These are phyloP conservation scores for Hypomyces rosellus DNA, from an alignment of 2,329 filamentous ascomycete species.

Conservation along the genomic window DNA sequence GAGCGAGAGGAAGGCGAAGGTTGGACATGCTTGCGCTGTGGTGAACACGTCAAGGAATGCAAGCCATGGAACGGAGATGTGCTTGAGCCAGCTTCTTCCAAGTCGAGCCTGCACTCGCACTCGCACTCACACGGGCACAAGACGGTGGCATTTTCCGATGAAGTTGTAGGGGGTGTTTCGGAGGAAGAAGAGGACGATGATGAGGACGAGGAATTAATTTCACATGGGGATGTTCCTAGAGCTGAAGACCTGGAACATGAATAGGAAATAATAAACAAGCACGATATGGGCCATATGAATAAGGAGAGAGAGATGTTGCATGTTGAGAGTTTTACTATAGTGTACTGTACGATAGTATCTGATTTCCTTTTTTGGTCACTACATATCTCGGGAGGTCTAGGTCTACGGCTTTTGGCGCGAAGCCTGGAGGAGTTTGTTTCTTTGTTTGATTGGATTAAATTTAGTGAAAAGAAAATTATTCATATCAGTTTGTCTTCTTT, in stretches of 20 bases:
- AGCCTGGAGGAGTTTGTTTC: no score
- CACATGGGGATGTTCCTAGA: no score
- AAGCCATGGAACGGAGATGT: constrained; percentile 90
- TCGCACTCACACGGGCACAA: constrained; percentile 31
- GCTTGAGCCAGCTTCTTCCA: constrained; percentile 48
- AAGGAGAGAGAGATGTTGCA: no score
- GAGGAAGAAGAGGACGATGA: constrained; percentile 14
- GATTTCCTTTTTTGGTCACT: no score
- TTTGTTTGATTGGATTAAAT: no score
- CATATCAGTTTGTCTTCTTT: no score
- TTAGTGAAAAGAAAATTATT: no score
- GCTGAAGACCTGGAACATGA: constrained; percentile 1
- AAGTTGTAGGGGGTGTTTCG: constrained; percentile 34
- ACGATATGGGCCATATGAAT: no score
- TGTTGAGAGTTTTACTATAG: no score
- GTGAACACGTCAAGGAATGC: constrained; percentile 75
- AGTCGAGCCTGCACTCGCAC: constrained; percentile 25
- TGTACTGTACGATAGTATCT: no score
- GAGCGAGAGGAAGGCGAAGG: constrained; percentile 92
- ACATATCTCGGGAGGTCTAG: no score
- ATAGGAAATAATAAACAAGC: background rate
- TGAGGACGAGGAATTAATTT: constrained; percentile 6
- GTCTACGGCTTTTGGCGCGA: no score
- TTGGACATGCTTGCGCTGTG: constrained; percentile 86
- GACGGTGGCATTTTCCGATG: constrained; percentile 57